Conservation (phyloP, 1,284 basidiomycete genomes). For the Pyrrhoderma lamaoense region DNA sequence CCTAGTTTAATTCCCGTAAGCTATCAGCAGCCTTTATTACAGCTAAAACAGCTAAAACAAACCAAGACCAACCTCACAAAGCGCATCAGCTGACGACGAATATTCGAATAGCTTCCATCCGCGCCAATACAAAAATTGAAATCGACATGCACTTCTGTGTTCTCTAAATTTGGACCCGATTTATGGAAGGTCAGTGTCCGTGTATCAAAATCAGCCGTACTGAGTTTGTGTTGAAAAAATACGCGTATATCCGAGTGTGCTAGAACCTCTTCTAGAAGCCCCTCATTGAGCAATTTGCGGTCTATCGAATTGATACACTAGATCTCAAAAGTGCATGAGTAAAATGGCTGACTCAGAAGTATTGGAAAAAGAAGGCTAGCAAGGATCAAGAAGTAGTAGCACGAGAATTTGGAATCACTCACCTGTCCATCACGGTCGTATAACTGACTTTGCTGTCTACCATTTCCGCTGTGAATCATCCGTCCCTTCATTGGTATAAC, state of each 20-base stretch:
- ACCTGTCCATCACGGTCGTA: conserved; percentile 88
- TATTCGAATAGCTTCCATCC: conserved; percentile 84
- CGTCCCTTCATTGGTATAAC: conserved; percentile 92
- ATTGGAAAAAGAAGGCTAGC: conserved; percentile 15
- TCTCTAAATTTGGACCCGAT: conserved; percentile 26
- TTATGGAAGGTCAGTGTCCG: conserved; percentile 46
- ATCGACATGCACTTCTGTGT: conserved; percentile 37
- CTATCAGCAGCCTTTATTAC: conserved; percentile 15
- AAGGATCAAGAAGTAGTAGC: conserved; percentile 16
- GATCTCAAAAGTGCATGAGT: conserved; percentile 11
- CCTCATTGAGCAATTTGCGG: conserved; percentile 80
- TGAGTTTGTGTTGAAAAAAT: conserved; percentile 78
- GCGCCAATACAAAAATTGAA: conserved; percentile 87
- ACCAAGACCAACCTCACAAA: conserved; percentile 63
- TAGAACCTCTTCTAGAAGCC: conserved; percentile 67
- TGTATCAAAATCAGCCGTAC: conserved; percentile 66
- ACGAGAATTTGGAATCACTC: conserved; percentile 23
- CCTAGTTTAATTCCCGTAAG: conserved; percentile 34
- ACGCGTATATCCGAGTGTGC: conserved; percentile 57
- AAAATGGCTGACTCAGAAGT: neutral
- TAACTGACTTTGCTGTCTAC: conserved; percentile 69
- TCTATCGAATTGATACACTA: conserved; percentile 94
- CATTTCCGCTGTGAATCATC: conserved; percentile 84
- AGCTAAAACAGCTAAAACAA: conserved; percentile 18
- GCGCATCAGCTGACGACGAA: conserved; percentile 85